These are phyloP conservation scores for Colletotrichum musicola DNA, from an alignment of 2,329 filamentous ascomycete species.

Conservation along the genomic window DNA sequence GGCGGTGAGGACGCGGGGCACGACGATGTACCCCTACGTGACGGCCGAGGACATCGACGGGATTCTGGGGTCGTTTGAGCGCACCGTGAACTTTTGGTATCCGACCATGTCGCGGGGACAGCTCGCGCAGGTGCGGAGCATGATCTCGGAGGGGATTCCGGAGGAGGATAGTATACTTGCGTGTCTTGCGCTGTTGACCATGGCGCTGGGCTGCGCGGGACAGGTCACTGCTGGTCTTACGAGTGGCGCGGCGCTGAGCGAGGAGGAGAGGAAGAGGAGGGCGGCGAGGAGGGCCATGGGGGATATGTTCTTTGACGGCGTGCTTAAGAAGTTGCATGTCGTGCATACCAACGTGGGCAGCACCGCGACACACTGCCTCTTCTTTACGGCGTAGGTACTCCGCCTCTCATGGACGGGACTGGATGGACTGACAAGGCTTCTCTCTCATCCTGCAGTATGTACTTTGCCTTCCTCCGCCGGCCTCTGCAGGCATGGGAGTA, in stretches of 20 bases:
- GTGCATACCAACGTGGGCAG: slow-evolving; percentile 61
- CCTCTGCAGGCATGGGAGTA: slow-evolving; percentile 67
- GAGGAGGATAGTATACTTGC: slow-evolving; percentile 52
- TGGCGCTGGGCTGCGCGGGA: slow-evolving; percentile 62
- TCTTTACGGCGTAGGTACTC: slow-evolving; percentile 60
- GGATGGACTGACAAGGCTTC: background rate
- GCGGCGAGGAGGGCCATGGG: slow-evolving; percentile 51
- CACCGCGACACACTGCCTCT: slow-evolving; percentile 62
- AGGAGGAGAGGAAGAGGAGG: slow-evolving; percentile 47
- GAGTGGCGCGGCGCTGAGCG: slow-evolving; percentile 28
- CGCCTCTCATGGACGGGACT: background rate
- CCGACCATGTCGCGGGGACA: slow-evolving; percentile 60
- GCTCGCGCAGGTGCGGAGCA: slow-evolving; percentile 48
- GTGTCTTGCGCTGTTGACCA: slow-evolving; percentile 59
- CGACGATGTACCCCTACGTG: slow-evolving; percentile 57
- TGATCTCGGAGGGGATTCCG: slow-evolving; percentile 50
- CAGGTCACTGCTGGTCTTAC: slow-evolving; percentile 52
- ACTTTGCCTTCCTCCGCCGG: slow-evolving; percentile 62
- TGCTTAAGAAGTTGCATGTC: slow-evolving; percentile 59
- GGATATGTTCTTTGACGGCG: slow-evolving; percentile 60
- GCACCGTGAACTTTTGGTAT: slow-evolving; percentile 66
- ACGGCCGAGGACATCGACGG: slow-evolving; percentile 55
- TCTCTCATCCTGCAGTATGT: slow-evolving; percentile 49
- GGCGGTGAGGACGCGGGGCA: slow-evolving; percentile 49
- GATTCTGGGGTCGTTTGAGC: slow-evolving; percentile 59